Evolutionary conservation across 176 grass and related monocot species (phyloP), one percentile per base, ranked within the genome.

Genomic region (Aegilops tauschii): DNA sequence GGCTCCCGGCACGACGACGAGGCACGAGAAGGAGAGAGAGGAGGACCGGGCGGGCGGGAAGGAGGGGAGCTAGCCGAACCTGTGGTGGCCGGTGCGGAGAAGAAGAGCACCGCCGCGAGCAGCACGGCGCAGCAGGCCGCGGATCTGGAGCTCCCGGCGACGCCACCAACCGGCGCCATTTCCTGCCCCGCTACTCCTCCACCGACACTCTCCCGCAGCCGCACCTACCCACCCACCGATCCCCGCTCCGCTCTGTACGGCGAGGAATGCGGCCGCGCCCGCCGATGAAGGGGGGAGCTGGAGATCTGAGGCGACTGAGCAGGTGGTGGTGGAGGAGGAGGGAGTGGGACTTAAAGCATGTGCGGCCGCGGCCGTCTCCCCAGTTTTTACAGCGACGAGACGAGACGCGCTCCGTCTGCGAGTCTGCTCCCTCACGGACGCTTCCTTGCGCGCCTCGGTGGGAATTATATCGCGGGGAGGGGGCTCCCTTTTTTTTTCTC

Each of bases 11-110:
- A 14, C 3, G 29, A 30, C 52, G 73, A 5, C 54, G 5, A 80
- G 9, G 70, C 44, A 14, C 2, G 29, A 30, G 30, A 75, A 39
- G 8, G 30, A 13, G 49, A 68, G 21, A 45, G 58, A 45, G 12
- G 21, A 27, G 23, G n/a, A 31, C 1, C 4, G 31, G 20, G 49
- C 6, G 4, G 42, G 63, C 2, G 39, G 61, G 27, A 4, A 4
- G 9, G 54, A 13, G 5, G 8, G 9, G 70, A 31, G 23, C 44
- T 47, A 13, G 44, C 29, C 85, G 72, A 88, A 95, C 90, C 90
- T 88, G 93, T 92, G 69, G 90, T 72, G 18, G 66, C 39, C 32
- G 93, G 88, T 8, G 83, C 82, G 25, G 86, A 91, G 69, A 91
- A 64, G 77, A 91, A 77, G 82, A 91, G 29, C 62, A 58, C 70